Percentiles rank a stretch among this genome's conserved stretches.
Evolutionary conservation across 352 stramenopile species (phyloP).

Genomic region (Globisporangium polare): DNA sequence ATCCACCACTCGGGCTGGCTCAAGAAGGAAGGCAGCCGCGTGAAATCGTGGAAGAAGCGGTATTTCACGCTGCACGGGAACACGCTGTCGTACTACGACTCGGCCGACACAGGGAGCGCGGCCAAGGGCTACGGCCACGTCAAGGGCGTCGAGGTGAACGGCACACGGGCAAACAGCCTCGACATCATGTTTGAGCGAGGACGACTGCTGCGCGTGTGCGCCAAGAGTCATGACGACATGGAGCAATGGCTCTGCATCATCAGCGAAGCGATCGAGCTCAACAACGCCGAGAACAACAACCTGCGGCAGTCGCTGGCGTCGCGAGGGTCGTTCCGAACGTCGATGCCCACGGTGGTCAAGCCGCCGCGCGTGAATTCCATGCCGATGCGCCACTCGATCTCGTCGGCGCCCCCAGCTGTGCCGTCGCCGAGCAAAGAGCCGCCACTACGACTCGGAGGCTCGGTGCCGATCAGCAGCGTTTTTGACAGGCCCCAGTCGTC

Average conservation of each 20-base stretch:
- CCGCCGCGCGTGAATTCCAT: slow-evolving; percentile 28
- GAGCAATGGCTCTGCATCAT: slow-evolving; percentile 72
- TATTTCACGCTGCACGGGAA: slow-evolving; percentile 78
- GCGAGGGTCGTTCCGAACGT: slow-evolving; percentile 39
- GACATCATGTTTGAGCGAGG: slow-evolving; percentile 78
- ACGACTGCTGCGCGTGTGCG: slow-evolving; percentile 64
- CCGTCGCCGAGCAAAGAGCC: slow-evolving; percentile 24
- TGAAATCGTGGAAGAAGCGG: slow-evolving; percentile 81
- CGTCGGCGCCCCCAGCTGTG: slow-evolving; percentile 13
- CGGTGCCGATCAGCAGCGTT: slow-evolving; percentile 18
- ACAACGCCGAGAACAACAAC: slow-evolving; percentile 54
- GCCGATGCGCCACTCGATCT: slow-evolving; percentile 48
- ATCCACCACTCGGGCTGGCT: slow-evolving; percentile 77
- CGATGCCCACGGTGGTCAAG: slow-evolving; percentile 17
- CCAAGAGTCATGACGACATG: slow-evolving; percentile 57
- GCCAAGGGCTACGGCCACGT: slow-evolving; percentile 84
- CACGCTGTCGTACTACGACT: slow-evolving; percentile 82
- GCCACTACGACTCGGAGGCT: slow-evolving; percentile 9
- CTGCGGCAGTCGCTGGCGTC: slow-evolving; percentile 47
- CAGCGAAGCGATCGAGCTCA: slow-evolving; percentile 64
- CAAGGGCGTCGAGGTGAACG: slow-evolving; percentile 66
- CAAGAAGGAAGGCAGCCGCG: slow-evolving; percentile 67
- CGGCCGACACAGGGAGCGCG: slow-evolving; percentile 58
- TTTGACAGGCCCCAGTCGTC: slow-evolving; percentile 33
- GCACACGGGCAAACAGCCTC: slow-evolving; percentile 50